Percentiles rank a stretch among this genome's conserved stretches.
phyloP scores from a whole-genome alignment of 192 early-diverging fungal species.

The Spinellus fusiger region DNA sequence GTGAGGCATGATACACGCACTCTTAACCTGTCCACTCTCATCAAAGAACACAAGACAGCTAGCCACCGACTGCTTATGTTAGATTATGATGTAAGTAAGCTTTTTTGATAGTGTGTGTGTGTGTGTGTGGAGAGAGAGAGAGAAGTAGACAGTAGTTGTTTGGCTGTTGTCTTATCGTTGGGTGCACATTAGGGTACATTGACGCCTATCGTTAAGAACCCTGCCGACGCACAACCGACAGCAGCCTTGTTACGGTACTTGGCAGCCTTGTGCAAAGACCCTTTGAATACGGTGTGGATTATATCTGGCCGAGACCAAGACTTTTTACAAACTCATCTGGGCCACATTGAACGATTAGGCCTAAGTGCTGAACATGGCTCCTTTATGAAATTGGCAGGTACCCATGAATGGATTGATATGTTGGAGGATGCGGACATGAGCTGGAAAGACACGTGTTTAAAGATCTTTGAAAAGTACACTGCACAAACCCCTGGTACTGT shows the following conservation, averaged over 20 bases:
- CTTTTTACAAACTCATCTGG: constrained; percentile 79
- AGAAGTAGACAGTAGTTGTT: not conserved
- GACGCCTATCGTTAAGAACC: constrained; percentile 89
- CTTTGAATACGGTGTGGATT: constrained; percentile 79
- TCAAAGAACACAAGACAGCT: constrained; percentile 47
- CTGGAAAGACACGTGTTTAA: constrained; percentile 86
- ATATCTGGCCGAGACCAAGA: constrained; percentile 89
- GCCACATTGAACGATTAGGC: constrained; percentile 69
- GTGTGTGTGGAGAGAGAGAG: too few relatives aligned
- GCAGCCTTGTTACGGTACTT: constrained; percentile 76
- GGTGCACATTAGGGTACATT: constrained; percentile 68
- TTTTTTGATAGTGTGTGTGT: too few relatives aligned
- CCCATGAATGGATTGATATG: constrained; percentile 69
- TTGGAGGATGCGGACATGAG: constrained; percentile 64
- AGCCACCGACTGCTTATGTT: constrained; percentile 82
- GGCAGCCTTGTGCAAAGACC: constrained; percentile 60
- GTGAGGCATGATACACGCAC: constrained; percentile 21
- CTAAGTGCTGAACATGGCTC: constrained; percentile 94
- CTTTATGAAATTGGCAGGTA: constrained; percentile 81
- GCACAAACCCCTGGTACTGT: constrained; percentile 87
- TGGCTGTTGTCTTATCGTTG: not conserved
- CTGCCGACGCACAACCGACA: constrained; percentile 82
- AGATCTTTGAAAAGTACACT: constrained; percentile 89
- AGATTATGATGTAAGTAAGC: constrained; percentile 79
- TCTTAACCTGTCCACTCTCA: constrained; percentile 25